These are phyloP conservation scores for Penicillium steckii DNA, from an alignment of 495 filamentous ascomycete genomes.

Conservation along the genomic window DNA sequence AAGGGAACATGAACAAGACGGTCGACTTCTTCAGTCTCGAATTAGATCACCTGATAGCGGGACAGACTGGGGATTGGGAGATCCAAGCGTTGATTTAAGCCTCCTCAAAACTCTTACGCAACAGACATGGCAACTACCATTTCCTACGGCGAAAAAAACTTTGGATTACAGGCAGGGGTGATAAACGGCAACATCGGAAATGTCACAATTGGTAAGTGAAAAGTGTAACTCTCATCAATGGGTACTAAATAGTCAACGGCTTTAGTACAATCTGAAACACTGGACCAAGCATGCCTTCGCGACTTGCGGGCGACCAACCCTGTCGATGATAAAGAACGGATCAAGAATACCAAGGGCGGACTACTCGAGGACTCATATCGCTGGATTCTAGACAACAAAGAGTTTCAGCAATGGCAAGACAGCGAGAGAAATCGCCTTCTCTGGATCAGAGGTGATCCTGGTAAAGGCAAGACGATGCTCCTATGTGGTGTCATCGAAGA, in stretches of 20 bases:
- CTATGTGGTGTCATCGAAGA: constrained; percentile 43
- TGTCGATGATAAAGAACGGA: constrained; percentile 33
- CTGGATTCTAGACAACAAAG: constrained; percentile 41
- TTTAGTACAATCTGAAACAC: constrained; percentile 8
- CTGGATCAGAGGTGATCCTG: constrained; percentile 30
- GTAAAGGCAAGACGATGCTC: constrained; percentile 41
- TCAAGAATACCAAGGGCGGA: constrained; percentile 24
- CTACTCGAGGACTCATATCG: constrained; percentile 38
- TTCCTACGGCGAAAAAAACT: background rate
- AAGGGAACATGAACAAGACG: background rate
- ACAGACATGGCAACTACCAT: background rate
- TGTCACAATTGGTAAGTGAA: background rate
- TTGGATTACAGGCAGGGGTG: background rate
- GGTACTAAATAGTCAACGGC: background rate
- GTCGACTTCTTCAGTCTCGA: constrained; percentile 2
- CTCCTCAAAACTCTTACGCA: background rate
- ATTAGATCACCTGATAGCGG: constrained; percentile 1
- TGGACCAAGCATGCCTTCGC: constrained; percentile 2
- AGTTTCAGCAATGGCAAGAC: constrained; percentile 28
- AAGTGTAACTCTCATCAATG: background rate
- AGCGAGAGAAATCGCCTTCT: constrained; percentile 5
- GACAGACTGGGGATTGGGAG: background rate
- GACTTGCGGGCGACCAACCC: constrained; percentile 31
- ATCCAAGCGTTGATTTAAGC: background rate
- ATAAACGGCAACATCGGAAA: background rate